Evolutionary conservation across 371 early-diverging fungal genomes (phyloP), one percentile per base, ranked within the genome.

Genomic region (Conidiobolus incongruus): DNA sequence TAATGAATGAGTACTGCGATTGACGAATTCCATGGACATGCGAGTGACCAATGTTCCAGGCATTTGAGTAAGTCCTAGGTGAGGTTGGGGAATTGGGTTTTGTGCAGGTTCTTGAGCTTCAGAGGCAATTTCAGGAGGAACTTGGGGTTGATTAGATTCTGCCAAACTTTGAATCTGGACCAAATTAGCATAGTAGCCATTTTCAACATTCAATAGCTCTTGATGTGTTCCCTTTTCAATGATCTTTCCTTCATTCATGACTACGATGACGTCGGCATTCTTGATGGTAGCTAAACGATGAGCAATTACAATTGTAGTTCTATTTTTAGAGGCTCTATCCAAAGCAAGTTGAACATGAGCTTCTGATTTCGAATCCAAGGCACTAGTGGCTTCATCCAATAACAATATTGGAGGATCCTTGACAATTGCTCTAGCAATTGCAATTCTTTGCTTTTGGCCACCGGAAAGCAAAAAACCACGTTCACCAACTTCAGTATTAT

Each of bases 301-400:
- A 0, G 93, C 92, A 53, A 95, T 79, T 2, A 88, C 77, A 35
- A 98, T 72, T 0, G 91, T 89, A 2, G 90, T 89, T 28, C 91
- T 67, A 38, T 74, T 65, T 31, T 56, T 49, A 19, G 80, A 41
- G 2, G 88, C 89, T 20, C 56, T 63, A 43, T 88, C 88, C 21
- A 84, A 56, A 12, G 84, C 83, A 29, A 55, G 52, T 53, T 84
- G 85, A 0, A 84, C 78, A 15, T 77, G 53, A 17, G 72, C 62
- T 53, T 93, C 90, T 8, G 78, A 72, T 47, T 70, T 63, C 0
- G 77, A 69, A 37, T 40, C 40, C 2, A 40, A 15, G 30, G 24
- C 40, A n/a, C 28, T 26, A 12, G 80, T 81, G 48, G 86, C 76
- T 60, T 72, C 68, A 50, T 72, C 70, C 35, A 72, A 42, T 32